Evolutionary conservation across 345 rosid species (phyloP).

Genomic region (Eucalyptus sideroxylon): DNA sequence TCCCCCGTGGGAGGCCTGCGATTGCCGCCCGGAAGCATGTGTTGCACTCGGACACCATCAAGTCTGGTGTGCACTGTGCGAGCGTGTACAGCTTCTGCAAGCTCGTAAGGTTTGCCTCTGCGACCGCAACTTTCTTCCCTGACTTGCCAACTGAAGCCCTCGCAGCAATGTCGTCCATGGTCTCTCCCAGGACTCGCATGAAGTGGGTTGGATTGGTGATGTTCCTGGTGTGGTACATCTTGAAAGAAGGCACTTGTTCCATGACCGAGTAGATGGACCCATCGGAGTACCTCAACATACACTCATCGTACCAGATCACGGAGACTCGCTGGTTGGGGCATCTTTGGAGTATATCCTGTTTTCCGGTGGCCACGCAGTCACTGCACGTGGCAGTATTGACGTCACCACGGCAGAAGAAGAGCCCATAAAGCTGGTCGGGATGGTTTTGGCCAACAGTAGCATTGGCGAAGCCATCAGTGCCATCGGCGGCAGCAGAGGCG

Average conservation of each 20-base stretch:
- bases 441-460: neutral
- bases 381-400: neutral
- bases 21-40: neutral
- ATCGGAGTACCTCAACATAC: conserved; percentile 25
- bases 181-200: neutral
- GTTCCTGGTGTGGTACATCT: neutral
- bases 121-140: conserved; percentile 16
- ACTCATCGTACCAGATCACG: conserved; percentile 15
- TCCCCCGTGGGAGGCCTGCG: neutral
- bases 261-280: neutral
- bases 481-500: neutral
- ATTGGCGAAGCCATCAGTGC: conserved; percentile 2
- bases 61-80: conserved; percentile 49
- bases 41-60: conserved; percentile 6
- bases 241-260: neutral
- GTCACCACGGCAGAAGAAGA: conserved; percentile 16
- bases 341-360: neutral
- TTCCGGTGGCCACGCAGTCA: conserved; percentile 10
- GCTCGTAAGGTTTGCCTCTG: neutral
- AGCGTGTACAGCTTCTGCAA: conserved; percentile 12
- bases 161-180: neutral
- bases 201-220: neutral
- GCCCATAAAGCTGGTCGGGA: conserved; percentile 4
- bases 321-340: neutral
- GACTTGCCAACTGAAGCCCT: neutral